Conservation (phyloP, 208 protist species). For the Polymyxa betae region DNA sequence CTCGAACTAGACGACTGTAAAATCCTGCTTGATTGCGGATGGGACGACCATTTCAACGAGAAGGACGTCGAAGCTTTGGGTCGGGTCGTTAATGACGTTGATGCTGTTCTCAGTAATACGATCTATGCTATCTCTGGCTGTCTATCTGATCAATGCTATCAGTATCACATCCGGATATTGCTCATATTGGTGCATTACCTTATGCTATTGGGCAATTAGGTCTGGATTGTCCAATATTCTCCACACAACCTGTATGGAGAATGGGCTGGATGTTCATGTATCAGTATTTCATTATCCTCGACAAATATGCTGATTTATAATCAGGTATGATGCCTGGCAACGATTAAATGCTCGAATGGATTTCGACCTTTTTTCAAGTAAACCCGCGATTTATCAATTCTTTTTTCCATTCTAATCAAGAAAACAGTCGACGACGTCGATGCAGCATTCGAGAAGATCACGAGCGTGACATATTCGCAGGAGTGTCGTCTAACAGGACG, state of each 20-base stretch:
- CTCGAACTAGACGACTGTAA: conserved; percentile 76
- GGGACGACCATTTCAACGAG: conserved; percentile 76
- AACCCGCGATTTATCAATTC: not conserved
- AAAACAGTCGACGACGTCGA: conserved; percentile 76
- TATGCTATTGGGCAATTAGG: conserved; percentile 74
- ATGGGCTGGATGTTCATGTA: conserved; percentile 81
- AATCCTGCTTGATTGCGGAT: conserved; percentile 84
- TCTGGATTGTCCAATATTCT: conserved; percentile 76
- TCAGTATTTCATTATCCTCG: not conserved
- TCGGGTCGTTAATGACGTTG: conserved; percentile 53
- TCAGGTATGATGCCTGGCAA: conserved; percentile 73
- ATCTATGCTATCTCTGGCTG: not conserved
- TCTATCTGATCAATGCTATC: not conserved
- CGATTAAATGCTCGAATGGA: conserved; percentile 55
- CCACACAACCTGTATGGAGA: conserved; percentile 76
- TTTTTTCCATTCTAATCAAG: not conserved
- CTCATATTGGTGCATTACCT: conserved; percentile 77
- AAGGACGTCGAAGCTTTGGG: conserved; percentile 70
- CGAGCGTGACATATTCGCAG: conserved; percentile 24
- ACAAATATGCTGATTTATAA: not conserved
- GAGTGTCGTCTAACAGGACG: conserved; percentile 25
- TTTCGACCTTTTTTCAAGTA: conserved; percentile 72
- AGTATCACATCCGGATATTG: conserved; percentile 79
- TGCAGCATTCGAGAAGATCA: conserved; percentile 70
- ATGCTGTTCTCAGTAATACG: conserved; percentile 70